These are phyloP conservation scores for Wickerhamomyces mucosus DNA, from an alignment of 805 yeast genomes.

Conservation along the genomic window DNA sequence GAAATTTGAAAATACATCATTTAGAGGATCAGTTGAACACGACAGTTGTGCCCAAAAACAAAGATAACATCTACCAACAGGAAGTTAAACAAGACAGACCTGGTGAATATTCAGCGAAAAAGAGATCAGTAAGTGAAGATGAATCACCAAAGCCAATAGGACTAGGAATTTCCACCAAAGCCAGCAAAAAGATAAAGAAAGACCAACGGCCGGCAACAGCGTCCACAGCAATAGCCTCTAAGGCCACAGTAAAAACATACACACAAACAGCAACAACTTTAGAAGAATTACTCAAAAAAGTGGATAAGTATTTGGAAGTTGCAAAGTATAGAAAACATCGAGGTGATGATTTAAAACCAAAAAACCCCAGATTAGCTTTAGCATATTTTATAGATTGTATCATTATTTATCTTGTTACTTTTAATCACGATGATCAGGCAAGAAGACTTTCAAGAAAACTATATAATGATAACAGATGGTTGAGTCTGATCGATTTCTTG, in stretches of 20 bases:
- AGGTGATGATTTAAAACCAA: constrained; percentile 8
- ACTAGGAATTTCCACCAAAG: constrained; percentile 1
- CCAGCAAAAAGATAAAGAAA: constrained; percentile 3
- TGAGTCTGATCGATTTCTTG: constrained; percentile 8
- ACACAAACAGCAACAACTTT: not conserved
- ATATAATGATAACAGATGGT: constrained; percentile 11
- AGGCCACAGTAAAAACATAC: not conserved
- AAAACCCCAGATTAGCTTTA: constrained; percentile 4
- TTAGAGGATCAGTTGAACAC: not conserved
- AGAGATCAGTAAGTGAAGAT: constrained; percentile 5
- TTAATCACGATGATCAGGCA: constrained; percentile 14
- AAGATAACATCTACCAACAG: not conserved
- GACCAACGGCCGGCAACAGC: not conserved
- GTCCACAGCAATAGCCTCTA: not conserved
- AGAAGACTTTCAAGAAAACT: constrained; percentile 8
- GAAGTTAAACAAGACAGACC: not conserved
- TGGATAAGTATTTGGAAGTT: constrained; percentile 2
- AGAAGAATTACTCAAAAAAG: not conserved
- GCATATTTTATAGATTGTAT: constrained; percentile 12
- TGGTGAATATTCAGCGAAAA: constrained; percentile 1
- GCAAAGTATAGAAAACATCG: constrained; percentile 12
- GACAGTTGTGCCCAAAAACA: not conserved
- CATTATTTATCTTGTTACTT: constrained; percentile 13
- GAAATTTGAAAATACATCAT: no score
- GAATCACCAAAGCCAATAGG: constrained; percentile 7